Conservation (phyloP, 345 rosid genomes). For the Pelargonium nanum region DNA sequence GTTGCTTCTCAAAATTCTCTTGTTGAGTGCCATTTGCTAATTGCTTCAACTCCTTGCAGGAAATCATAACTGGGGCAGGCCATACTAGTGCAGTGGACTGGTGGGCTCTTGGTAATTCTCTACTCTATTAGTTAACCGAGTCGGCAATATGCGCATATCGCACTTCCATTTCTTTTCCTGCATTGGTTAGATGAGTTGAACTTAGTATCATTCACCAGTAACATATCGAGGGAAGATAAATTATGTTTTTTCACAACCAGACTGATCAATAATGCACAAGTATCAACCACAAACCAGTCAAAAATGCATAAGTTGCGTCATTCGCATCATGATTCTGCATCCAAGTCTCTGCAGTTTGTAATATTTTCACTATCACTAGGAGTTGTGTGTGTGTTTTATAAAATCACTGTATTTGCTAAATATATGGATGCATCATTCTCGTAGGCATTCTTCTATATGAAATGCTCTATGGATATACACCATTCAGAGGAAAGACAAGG, state of each 20-base stretch:
- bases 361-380: no score
- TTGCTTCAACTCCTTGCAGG: conserved; percentile 32
- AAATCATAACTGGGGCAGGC: conserved; percentile 78
- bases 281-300: no score
- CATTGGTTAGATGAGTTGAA: neutral
- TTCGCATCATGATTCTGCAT: no score
- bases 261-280: neutral
- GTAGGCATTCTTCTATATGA: conserved; percentile 79
- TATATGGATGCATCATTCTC: conserved; percentile 1
- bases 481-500: conserved; percentile 89
- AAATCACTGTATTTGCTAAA: neutral
- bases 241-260: no score
- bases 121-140: neutral
- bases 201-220: neutral
- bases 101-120: conserved; percentile 89
- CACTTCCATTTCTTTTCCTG: neutral
- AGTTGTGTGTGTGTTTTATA: no score
- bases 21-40: neutral
- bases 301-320: neutral
- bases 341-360: no score
- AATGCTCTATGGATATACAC: conserved; percentile 95
- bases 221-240: no score
- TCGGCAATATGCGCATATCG: neutral
- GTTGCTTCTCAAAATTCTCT: neutral
- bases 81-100: conserved; percentile 97